Evolutionary conservation across 2,329 filamentous ascomycete species (phyloP).

Genomic region (Monilinia fructicola): DNA sequence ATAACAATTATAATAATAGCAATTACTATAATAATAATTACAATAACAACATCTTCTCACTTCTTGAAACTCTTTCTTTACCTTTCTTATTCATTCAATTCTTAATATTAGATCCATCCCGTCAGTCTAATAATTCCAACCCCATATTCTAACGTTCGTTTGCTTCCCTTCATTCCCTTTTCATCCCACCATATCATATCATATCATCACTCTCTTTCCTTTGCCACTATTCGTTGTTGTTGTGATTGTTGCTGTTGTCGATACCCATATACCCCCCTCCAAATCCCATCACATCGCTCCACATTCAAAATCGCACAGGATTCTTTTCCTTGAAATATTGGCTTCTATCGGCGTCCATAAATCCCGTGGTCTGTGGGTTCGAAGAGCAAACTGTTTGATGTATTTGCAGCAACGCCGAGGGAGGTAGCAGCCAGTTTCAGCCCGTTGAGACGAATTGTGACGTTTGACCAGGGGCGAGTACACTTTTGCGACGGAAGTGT

Average conservation of each 20-base stretch:
- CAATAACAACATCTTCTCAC: too few species aligned
- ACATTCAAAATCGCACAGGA: slow-evolving; percentile 7
- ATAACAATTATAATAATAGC: too few species aligned
- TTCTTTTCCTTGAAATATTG: slow-evolving; percentile 14
- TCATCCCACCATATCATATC: not conserved
- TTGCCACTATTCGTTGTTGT: not conserved
- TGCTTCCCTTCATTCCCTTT: not conserved
- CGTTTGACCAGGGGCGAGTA: slow-evolving; percentile 1
- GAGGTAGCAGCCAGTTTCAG: slow-evolving; percentile 17
- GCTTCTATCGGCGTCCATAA: slow-evolving; percentile 9
- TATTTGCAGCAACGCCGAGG: slow-evolving; percentile 4
- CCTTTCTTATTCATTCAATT: too few species aligned
- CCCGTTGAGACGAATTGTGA: slow-evolving; percentile 8
- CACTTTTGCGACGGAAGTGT: slow-evolving; percentile 11
- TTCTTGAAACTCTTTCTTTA: too few species aligned
- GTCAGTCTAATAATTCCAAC: not conserved
- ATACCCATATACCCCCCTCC: not conserved
- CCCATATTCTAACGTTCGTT: not conserved
- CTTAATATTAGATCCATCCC: not conserved
- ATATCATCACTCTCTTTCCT: not conserved
- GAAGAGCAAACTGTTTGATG: not conserved
- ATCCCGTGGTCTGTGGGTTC: slow-evolving; percentile 17
- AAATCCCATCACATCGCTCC: not conserved
- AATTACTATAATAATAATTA: too few species aligned
- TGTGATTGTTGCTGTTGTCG: not conserved